Evolutionary conservation across 257 asterid species (phyloP), one percentile per base, ranked within the genome.

Genomic region (Solanum commersonii): DNA sequence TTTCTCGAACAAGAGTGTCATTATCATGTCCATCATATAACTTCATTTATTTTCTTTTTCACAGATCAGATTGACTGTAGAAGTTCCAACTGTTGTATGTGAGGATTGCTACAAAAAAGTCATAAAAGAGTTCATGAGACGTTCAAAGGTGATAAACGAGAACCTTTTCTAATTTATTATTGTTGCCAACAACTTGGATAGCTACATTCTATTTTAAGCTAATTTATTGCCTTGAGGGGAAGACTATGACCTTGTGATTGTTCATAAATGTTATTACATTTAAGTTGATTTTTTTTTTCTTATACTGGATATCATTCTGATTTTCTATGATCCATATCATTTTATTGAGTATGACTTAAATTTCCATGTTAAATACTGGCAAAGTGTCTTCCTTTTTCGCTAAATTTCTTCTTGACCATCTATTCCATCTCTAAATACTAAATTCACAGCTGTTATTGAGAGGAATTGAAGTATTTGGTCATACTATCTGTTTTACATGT

Each of bases 41-140:
- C 85, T 9, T 81, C 68, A 27, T 18, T 83, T 33, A 15, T 77
- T 70, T 18, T 10, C 29, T 23, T 84, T 74, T 73, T 2, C 86
- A 84, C 94, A 95, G 99, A 95, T 96, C 9, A 93, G 92, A 89
- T 90, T 94, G 94, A 94, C 96, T 84, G 98, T 96, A 6, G 98
- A 96, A 90, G 98, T 96, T 88, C 99, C 99, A 33, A 87, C 96
- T 49, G 90, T 49, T 38, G 98, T 96, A 79, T 96, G 99, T 13
- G 96, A 95, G 76, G 99, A 96, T 90, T 95, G 96, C 86, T 92
- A 93, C 89, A 89, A 78, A 89, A 92, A 91, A 91, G 95, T 94
- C 87, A 86, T 96, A 84, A 92, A 77, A 59, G 99, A 96, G 93
- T 93, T 94, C 65, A 91, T 84, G 91, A 96, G 93, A 92, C 92